These are phyloP conservation scores for Malus sylvestris DNA, from an alignment of 306 rosid genomes.

Conservation along the genomic window DNA sequence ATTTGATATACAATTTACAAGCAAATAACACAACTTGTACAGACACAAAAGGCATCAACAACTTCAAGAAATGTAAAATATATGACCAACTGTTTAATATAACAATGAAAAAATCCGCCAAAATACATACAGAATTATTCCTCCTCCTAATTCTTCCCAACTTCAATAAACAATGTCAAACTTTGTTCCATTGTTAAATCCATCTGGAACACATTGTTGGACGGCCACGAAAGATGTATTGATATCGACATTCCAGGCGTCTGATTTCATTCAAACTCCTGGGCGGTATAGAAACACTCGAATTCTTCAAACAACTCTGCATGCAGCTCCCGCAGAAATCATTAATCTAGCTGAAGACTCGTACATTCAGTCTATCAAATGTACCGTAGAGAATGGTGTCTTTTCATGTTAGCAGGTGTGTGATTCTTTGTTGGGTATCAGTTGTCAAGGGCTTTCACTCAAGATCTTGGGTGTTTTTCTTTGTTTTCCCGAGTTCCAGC, in stretches of 20 bases:
- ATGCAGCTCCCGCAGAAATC: conserved; percentile 1
- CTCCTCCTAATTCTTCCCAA: background rate
- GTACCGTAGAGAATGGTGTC: conserved; percentile 1
- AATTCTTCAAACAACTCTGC: background rate
- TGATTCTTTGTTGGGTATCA: conserved; percentile 2
- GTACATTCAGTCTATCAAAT: background rate
- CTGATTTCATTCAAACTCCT: background rate
- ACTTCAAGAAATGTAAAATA: background rate
- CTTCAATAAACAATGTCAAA: background rate
- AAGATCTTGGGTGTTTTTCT: conserved; percentile 2
- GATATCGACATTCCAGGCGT: background rate
- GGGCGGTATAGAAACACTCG: background rate
- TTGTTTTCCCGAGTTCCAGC: conserved; percentile 16
- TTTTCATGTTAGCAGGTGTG: background rate
- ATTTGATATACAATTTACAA: no score
- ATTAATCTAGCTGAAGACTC: conserved; percentile 2
- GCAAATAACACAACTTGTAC: background rate
- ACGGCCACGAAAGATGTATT: background rate
- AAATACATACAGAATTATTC: background rate
- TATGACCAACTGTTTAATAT: background rate
- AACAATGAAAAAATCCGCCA: background rate
- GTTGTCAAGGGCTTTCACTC: conserved; percentile 13
- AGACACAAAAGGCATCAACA: background rate
- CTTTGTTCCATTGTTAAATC: background rate
- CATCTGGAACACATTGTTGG: background rate